A percentile compares a stretch with the other conserved stretches of the same genome.
phyloP scores from a whole-genome alignment of 73 alveolate genomes.

The Symbiodinium pilosum region DNA sequence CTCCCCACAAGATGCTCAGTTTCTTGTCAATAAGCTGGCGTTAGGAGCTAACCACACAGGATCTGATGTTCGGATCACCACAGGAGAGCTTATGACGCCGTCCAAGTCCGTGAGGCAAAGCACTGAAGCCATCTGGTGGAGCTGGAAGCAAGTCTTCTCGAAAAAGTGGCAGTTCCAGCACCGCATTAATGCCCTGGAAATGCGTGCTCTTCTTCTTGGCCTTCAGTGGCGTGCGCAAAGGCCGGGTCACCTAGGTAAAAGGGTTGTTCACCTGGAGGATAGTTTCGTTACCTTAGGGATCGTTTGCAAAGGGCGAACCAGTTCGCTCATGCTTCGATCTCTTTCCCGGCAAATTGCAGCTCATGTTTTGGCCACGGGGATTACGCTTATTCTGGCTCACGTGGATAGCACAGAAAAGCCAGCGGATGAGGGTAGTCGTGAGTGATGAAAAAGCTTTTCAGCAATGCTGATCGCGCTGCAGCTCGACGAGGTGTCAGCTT shows the following conservation, averaged over 20 bases:
- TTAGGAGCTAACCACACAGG: conserved; percentile 21
- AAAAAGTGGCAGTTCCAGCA: not conserved
- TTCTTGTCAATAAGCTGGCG: too few species aligned
- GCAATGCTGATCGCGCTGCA: not conserved
- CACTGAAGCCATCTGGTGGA: not conserved
- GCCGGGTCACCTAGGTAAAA: too few species aligned
- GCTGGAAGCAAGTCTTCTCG: not conserved
- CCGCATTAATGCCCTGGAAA: conserved; percentile 1
- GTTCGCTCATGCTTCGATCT: not conserved
- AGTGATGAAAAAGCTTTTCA: not conserved
- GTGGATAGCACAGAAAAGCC: conserved; percentile 14
- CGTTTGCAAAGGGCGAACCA: not conserved
- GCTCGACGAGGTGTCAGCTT: not conserved
- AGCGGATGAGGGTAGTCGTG: not conserved
- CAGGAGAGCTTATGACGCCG: not conserved
- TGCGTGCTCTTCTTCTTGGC: not conserved
- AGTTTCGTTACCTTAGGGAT: not conserved
- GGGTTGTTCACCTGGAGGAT: not conserved
- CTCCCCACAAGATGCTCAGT: too few species aligned
- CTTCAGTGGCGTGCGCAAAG: not conserved
- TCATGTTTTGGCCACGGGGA: not conserved
- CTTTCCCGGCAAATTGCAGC: not conserved
- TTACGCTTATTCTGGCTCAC: not conserved
- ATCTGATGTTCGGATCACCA: not conserved
- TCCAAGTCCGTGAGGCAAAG: not conserved